phyloP scores from a whole-genome alignment of 371 early-diverging fungal species.

The Apophysomyces ossiformis region DNA sequence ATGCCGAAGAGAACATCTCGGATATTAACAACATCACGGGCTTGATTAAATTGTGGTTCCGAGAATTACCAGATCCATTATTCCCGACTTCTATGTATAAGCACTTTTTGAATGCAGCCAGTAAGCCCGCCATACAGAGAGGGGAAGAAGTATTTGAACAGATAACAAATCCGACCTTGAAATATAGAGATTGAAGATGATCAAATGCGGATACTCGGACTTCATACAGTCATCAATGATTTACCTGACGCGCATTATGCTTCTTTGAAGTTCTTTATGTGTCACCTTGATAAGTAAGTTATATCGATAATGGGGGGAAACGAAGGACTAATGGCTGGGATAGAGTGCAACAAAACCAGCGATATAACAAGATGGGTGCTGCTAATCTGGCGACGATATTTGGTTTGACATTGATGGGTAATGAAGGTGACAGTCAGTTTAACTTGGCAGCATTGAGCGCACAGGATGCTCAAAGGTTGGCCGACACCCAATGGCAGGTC shows the following conservation, averaged over 20 bases:
- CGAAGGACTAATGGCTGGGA: too few relatives aligned
- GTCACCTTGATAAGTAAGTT: slow-evolving; percentile 73
- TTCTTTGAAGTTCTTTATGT: slow-evolving; percentile 75
- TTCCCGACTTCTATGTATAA: slow-evolving; percentile 71
- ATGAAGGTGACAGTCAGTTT: slow-evolving; percentile 32
- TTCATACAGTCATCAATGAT: slow-evolving; percentile 73
- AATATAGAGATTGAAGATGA: slow-evolving; percentile 60
- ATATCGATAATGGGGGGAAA: too few relatives aligned
- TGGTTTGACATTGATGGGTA: slow-evolving; percentile 85
- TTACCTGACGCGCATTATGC: slow-evolving; percentile 82
- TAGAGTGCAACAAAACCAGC: slow-evolving; percentile 75
- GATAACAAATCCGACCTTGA: neutral
- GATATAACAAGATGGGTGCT: slow-evolving; percentile 82
- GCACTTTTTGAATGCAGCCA: slow-evolving; percentile 71
- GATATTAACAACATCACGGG: slow-evolving; percentile 85
- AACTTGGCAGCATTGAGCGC: slow-evolving; percentile 14
- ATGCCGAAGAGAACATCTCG: slow-evolving; percentile 52
- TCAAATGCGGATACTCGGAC: slow-evolving; percentile 55
- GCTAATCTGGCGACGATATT: slow-evolving; percentile 85
- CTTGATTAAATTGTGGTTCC: slow-evolving; percentile 89
- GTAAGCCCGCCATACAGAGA: slow-evolving; percentile 32
- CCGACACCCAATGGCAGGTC: slow-evolving; percentile 49
- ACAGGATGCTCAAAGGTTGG: slow-evolving; percentile 25
- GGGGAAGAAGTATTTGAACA: neutral
- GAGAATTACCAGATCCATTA: slow-evolving; percentile 89